Percentiles rank a stretch among this genome's conserved stretches.
Conservation (phyloP, 163 green algal genomes). For the Volvox carteri region DNA sequence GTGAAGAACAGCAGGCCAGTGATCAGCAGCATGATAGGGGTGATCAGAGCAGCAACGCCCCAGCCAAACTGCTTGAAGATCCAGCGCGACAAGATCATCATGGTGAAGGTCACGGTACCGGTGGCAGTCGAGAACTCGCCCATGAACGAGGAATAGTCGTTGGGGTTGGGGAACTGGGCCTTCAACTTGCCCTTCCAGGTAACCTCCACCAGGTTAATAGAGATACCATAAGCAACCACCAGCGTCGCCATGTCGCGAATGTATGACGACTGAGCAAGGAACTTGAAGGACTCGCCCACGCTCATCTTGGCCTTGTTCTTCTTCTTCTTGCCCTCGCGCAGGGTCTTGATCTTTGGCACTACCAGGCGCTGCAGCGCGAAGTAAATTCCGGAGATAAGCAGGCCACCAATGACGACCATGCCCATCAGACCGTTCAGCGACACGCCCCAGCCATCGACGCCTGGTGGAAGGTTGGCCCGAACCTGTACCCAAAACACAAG, state of each 20-base stretch:
- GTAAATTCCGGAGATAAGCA: constrained; percentile 92
- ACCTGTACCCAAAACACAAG: constrained; percentile 74
- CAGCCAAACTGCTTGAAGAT: constrained; percentile 98
- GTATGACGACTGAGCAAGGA: constrained; percentile 96
- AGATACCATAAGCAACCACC: constrained; percentile 98
- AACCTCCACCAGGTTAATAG: constrained; percentile 99
- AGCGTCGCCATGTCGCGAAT: constrained; percentile 96
- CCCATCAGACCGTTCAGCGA: constrained; percentile 98
- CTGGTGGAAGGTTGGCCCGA: constrained; percentile 92
- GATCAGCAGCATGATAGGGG: constrained; percentile 94
- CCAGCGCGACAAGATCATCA: constrained; percentile 96
- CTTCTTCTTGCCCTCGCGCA: constrained; percentile 81
- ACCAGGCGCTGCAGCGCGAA: constrained; percentile 90
- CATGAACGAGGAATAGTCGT: constrained; percentile 99
- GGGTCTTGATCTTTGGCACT: constrained; percentile 82
- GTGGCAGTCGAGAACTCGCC: constrained; percentile 97
- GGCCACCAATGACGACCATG: constrained; percentile 94
- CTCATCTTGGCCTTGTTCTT: constrained; percentile 94
- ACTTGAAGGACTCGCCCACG: constrained; percentile 95
- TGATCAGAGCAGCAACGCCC: constrained; percentile 96
- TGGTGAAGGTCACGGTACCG: constrained; percentile 95
- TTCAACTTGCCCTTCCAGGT: constrained; percentile 99
- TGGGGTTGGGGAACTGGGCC: constrained; percentile 99
- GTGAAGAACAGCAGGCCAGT: constrained; percentile 97
- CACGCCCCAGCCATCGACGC: constrained; percentile 97